phyloP scores from a whole-genome alignment of 305 asterid species.

The Plantago rigida region DNA sequence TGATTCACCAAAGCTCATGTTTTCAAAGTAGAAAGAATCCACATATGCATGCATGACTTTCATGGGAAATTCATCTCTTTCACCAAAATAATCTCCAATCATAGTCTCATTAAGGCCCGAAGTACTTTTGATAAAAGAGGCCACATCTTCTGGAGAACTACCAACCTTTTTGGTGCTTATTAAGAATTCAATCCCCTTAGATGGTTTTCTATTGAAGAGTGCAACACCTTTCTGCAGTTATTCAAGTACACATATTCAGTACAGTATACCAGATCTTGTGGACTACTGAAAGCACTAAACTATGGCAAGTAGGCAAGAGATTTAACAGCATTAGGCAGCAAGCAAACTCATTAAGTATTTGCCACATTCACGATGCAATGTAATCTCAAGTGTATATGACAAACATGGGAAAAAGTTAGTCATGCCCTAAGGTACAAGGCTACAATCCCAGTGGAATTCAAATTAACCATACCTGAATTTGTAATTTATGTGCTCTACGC shows the following conservation, averaged over 20 bases:
- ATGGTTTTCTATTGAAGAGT: slow-evolving; percentile 84
- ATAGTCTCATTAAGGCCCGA: slow-evolving; percentile 80
- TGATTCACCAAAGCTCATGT: slow-evolving; percentile 90
- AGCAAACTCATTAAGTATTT: neutral
- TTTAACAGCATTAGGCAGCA: slow-evolving; percentile 12
- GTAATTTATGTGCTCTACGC: slow-evolving; percentile 87
- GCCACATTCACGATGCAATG: slow-evolving; percentile 18
- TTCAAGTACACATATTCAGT: slow-evolving; percentile 29
- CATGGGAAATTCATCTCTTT: slow-evolving; percentile 86
- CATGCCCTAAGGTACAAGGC: neutral
- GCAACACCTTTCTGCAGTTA: slow-evolving; percentile 88
- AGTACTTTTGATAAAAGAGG: slow-evolving; percentile 71
- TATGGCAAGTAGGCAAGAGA: neutral
- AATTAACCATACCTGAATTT: slow-evolving; percentile 69
- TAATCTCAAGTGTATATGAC: neutral
- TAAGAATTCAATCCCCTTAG: slow-evolving; percentile 88
- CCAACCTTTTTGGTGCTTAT: slow-evolving; percentile 68
- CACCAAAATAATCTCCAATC: slow-evolving; percentile 97
- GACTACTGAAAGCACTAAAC: slow-evolving; percentile 11
- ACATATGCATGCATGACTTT: slow-evolving; percentile 99
- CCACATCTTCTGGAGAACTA: slow-evolving; percentile 85
- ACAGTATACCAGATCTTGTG: slow-evolving; percentile 8
- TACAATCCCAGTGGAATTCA: slow-evolving; percentile 19
- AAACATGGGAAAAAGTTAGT: neutral
- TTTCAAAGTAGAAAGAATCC: slow-evolving; percentile 83